A percentile compares a stretch with the other conserved stretches of the same genome.
Evolutionary conservation across 257 asterid species (phyloP).

Genomic region (Henckelia pumila): DNA sequence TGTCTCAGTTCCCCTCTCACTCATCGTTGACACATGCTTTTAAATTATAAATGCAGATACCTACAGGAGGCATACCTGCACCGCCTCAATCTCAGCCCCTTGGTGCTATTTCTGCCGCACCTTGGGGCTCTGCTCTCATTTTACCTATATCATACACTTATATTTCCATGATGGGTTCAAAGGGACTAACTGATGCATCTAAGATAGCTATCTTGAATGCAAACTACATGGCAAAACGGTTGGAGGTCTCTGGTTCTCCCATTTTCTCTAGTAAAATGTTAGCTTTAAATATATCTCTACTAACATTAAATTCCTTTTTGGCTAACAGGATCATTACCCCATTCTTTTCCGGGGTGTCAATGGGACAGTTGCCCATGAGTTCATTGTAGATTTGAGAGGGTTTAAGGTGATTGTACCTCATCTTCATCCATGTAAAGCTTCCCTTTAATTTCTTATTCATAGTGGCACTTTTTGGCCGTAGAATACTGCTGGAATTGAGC

Average conservation of each 20-base stretch:
- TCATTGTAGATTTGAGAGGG: constrained; percentile 87
- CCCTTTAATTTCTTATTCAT: constrained; percentile 16
- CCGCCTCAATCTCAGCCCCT: constrained; percentile 80
- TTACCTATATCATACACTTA: constrained; percentile 96
- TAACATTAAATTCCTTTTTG: constrained; percentile 28
- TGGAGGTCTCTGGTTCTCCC: constrained; percentile 57
- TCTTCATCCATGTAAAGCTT: not conserved
- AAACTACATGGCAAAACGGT: constrained; percentile 94
- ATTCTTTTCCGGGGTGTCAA: constrained; percentile 95
- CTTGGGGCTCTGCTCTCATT: constrained; percentile 99
- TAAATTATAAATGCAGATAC: constrained; percentile 28
- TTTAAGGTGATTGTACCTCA: constrained; percentile 54
- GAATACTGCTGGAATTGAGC: constrained; percentile 95
- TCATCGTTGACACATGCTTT: not conserved
- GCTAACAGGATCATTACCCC: constrained; percentile 73
- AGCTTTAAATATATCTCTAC: not conserved
- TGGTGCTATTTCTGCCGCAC: constrained; percentile 96
- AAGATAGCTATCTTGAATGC: constrained; percentile 92
- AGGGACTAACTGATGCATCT: constrained; percentile 90
- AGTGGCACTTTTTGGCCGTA: constrained; percentile 25
- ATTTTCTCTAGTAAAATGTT: not conserved
- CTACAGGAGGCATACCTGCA: constrained; percentile 69
- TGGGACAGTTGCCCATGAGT: constrained; percentile 93
- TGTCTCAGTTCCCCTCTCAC: not conserved
- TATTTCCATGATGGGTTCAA: constrained; percentile 96